These are phyloP conservation scores for Phytophthora cactorum DNA, from an alignment of 352 stramenopile genomes.

Conservation along the genomic window DNA sequence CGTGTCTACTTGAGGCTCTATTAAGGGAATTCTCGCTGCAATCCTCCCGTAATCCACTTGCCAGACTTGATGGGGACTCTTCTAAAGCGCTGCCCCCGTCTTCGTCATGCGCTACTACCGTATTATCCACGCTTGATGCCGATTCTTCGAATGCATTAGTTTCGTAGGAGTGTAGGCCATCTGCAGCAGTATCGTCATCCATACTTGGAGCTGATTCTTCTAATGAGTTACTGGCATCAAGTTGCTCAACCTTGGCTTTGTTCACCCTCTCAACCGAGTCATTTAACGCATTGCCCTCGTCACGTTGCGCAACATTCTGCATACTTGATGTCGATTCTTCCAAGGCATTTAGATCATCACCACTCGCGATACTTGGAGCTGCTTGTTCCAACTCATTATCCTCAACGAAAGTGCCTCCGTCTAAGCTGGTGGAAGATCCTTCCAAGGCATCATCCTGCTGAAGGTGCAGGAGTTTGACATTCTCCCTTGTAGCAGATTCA, in stretches of 20 bases:
- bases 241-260: neutral
- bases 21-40: neutral
- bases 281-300: neutral
- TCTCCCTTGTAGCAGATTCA: neutral
- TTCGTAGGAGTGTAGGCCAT: neutral
- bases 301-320: neutral
- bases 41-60: neutral
- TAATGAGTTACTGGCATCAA: neutral
- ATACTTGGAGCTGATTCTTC: neutral
- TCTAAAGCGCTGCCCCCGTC: neutral
- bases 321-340: slow-evolving; percentile 4
- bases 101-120: neutral
- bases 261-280: neutral
- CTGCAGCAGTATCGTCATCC: neutral
- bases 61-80: slow-evolving; percentile 5
- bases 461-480: neutral
- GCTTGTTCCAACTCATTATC: slow-evolving; percentile 3
- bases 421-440: neutral
- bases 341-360: slow-evolving; percentile 1
- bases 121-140: neutral
- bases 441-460: neutral
- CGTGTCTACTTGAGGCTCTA: neutral
- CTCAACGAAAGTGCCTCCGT: neutral
- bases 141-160: neutral
- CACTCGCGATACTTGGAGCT: neutral